Evolutionary conservation across 305 asterid genomes (phyloP).

Genomic region (Fraxinus dipetala): DNA sequence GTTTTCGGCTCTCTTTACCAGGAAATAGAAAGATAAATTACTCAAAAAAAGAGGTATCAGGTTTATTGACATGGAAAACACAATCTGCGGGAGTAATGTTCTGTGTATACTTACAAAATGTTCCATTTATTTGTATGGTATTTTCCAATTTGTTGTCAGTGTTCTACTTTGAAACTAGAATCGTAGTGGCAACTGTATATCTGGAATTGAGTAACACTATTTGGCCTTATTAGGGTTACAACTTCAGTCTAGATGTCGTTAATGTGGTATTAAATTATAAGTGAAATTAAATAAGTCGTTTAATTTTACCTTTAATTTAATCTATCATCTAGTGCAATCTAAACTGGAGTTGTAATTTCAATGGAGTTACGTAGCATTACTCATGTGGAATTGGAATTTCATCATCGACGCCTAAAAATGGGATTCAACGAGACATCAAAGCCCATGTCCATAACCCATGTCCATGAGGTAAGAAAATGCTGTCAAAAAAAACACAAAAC

Average conservation of each 20-base stretch:
- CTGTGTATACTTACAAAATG: too few species aligned
- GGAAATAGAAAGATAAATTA: not conserved
- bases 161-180: not conserved
- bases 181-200: too few species aligned
- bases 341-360: too few species aligned
- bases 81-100: not conserved
- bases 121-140: too few species aligned
- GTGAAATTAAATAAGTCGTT: too few species aligned
- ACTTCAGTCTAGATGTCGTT: too few species aligned
- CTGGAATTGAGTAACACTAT: too few species aligned
- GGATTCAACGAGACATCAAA: not conserved
- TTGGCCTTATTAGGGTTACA: too few species aligned
- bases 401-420: not conserved
- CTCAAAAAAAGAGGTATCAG: not conserved
- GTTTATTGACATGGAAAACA: not conserved
- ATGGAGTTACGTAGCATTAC: not conserved
- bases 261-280: too few species aligned
- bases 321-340: too few species aligned
- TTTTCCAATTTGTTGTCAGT: not conserved
- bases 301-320: too few species aligned
- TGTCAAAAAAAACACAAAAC: not conserved
- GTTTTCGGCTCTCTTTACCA: not conserved
- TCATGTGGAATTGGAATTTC: not conserved
- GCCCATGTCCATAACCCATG: not conserved
- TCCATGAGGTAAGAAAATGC: not conserved